These are phyloP conservation scores for Colletotrichum higginsianum DNA, from an alignment of 2,329 filamentous ascomycete species.

Conservation along the genomic window DNA sequence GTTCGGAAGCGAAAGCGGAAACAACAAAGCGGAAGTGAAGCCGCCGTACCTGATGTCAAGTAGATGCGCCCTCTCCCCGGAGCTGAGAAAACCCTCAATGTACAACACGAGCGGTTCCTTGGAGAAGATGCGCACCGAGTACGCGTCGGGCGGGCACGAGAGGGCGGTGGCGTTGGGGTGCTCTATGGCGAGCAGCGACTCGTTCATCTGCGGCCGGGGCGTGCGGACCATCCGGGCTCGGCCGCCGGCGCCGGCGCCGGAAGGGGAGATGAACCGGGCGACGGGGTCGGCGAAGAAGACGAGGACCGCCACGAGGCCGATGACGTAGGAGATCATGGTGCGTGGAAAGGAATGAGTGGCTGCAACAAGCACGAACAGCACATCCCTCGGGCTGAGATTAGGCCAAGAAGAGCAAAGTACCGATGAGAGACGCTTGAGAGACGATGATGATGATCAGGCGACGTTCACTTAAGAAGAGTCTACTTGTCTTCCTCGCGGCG, in stretches of 20 bases:
- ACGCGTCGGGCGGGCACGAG: slow-evolving; percentile 58
- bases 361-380: not conserved
- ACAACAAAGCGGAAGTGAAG: slow-evolving; percentile 11
- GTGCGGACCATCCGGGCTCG: slow-evolving; percentile 48
- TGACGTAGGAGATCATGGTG: slow-evolving; percentile 62
- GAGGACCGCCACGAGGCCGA: slow-evolving; percentile 59
- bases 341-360: not conserved
- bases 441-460: not conserved
- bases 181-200: slow-evolving; percentile 67
- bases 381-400: not conserved
- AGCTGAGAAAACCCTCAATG: slow-evolving; percentile 65
- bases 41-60: slow-evolving; percentile 64
- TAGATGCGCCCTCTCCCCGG: slow-evolving; percentile 61
- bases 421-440: not conserved
- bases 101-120: slow-evolving; percentile 68
- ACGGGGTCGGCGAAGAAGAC: slow-evolving; percentile 63
- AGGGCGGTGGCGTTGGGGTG: slow-evolving; percentile 52
- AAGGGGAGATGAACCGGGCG: slow-evolving; percentile 53
- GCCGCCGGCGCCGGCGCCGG: slow-evolving; percentile 23
- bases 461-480: not conserved
- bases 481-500: not conserved
- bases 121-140: slow-evolving; percentile 63
- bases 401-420: not conserved
- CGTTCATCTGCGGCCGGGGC: slow-evolving; percentile 63
- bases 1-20: not conserved